A percentile compares a stretch with the other conserved stretches of the same genome.
Conservation (phyloP, 2,329 filamentous ascomycete species). For the Alternaria gaisen region DNA sequence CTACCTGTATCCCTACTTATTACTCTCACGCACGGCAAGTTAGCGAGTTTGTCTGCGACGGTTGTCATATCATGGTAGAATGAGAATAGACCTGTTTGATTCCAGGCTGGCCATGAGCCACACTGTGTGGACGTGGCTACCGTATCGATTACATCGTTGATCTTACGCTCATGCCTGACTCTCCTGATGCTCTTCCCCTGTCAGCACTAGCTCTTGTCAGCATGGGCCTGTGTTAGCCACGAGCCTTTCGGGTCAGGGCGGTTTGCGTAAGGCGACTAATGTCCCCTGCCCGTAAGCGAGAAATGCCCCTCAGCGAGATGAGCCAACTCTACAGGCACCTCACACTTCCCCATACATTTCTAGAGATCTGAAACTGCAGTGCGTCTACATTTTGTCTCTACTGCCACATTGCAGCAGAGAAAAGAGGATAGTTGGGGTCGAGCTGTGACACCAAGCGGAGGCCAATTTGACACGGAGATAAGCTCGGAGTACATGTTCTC, state of each 20-base stretch:
- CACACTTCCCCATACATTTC: not conserved
- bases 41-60: no score
- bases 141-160: no score
- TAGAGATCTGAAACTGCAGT: not conserved
- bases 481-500: not conserved
- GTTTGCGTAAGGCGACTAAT: not conserved
- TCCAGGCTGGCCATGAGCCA: no score
- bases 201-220: not conserved
- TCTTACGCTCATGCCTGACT: no score
- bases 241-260: no score
- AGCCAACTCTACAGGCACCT: not conserved
- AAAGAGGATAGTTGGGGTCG: not conserved
- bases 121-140: no score
- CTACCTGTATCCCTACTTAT: no score
- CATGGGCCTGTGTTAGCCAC: no score
- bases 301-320: not conserved
- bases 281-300: not conserved
- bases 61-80: no score
- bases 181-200: no score
- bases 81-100: no score
- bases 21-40: no score
- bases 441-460: not conserved
- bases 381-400: not conserved
- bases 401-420: not conserved
- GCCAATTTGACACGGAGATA: not conserved